Percentiles rank a stretch among this genome's conserved stretches.
phyloP scores from a whole-genome alignment of 192 early-diverging fungal genomes.

The Helicostylum pulchrum region DNA sequence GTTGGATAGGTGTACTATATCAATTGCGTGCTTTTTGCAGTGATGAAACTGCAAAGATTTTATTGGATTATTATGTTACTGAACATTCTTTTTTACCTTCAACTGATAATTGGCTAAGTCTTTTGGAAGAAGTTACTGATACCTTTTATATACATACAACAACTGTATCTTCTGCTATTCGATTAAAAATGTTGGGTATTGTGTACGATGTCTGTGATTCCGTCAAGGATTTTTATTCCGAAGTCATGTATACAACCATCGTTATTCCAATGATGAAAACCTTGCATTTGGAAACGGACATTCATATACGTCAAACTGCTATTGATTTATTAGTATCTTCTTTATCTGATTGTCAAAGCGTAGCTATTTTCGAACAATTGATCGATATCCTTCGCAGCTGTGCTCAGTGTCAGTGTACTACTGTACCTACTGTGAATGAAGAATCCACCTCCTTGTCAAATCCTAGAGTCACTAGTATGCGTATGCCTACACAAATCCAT shows the following conservation, averaged over 20 bases:
- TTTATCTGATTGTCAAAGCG: slow-evolving; percentile 28
- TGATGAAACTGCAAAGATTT: slow-evolving; percentile 38
- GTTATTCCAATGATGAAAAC: slow-evolving; percentile 45
- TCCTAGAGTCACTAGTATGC: not conserved
- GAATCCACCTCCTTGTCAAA: not conserved
- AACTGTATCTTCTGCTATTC: slow-evolving; percentile 18
- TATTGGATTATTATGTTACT: slow-evolving; percentile 48
- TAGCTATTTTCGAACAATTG: slow-evolving; percentile 34
- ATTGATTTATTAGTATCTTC: slow-evolving; percentile 40
- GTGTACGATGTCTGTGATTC: slow-evolving; percentile 46
- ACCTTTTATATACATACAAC: slow-evolving; percentile 40
- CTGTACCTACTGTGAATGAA: not conserved
- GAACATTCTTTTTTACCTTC: slow-evolving; percentile 55
- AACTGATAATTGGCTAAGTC: slow-evolving; percentile 48
- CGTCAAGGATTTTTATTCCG: slow-evolving; percentile 50
- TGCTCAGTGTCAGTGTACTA: slow-evolving; percentile 37
- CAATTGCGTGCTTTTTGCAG: slow-evolving; percentile 40
- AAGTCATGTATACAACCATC: slow-evolving; percentile 38
- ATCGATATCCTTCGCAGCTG: slow-evolving; percentile 36
- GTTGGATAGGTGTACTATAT: slow-evolving; percentile 48
- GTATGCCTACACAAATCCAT: not conserved
- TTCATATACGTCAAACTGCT: slow-evolving; percentile 28
- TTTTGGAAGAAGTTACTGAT: slow-evolving; percentile 40
- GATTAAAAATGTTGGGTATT: slow-evolving; percentile 39
- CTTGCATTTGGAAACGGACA: slow-evolving; percentile 38